Evolutionary conservation across 1,139 yeast genomes (phyloP), one percentile per base, ranked within the genome.

Genomic region (Zygoascus meyerae): DNA sequence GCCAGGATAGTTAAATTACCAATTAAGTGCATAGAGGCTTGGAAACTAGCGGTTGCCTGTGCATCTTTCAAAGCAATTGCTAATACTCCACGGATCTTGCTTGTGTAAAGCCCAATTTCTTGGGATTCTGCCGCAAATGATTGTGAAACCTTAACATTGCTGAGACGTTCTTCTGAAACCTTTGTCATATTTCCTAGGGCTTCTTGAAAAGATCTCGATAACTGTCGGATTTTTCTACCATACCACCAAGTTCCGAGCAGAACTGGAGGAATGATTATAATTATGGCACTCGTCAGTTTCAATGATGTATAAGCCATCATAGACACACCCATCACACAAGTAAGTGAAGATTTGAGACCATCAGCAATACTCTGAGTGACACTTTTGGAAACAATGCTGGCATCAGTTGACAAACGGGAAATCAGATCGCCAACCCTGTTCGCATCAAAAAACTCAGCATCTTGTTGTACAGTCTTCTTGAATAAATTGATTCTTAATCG

Each of bases 351-450:
- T 47, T 95, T 77, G 47, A 86, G 78, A 21, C 97, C 98, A 64
- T 92, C 97, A 40, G 95, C 84, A 36, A 92, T 77, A 62, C 89
- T 89, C 51, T 86, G 94, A 38, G 97, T 87, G 55, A 92, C 77
- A 1, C 95, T 81, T 55, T 86, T 77, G 7, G 95, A 80, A 12
- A 92, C 95, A 39, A 92, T 83, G 60, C 85, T 90, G 1, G 97
- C 90, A 63, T 92, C 98, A 38, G 86, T 81, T 18, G 95, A 81
- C 34, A 92, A 70, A 52, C 97, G 72, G 5, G 96, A 86, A 42
- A 92, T 87, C 61, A 92, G 72, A 63, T 92, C 98, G 37, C 97
- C 98, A 1, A 90, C 95, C 60, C 92, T 83, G 52, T 94, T 90
- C 15, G 85, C 81, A 61, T 92, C 97, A 61, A 86, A 92, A 62